phyloP scores from a whole-genome alignment of 1,284 basidiomycete genomes.

The Meripilus lineatus region DNA sequence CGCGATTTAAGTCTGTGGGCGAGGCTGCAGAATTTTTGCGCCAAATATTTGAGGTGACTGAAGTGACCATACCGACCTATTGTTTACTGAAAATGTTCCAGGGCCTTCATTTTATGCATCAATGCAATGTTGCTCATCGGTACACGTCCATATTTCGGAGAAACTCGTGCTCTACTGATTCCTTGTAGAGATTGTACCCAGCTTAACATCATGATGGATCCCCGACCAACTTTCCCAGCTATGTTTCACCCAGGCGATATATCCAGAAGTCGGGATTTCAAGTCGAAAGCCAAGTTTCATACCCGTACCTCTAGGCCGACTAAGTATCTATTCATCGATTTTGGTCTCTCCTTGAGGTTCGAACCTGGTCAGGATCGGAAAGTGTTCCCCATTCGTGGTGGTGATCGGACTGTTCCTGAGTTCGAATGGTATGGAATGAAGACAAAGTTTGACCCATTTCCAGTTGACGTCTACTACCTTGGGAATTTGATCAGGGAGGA shows the following conservation, averaged over 20 bases:
- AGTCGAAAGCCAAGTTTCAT: conserved; percentile 18
- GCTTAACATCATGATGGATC: conserved; percentile 38
- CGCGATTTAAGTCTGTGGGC: conserved; percentile 19
- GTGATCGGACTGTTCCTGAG: conserved; percentile 1
- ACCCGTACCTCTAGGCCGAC: conserved; percentile 25
- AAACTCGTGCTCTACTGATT: not conserved
- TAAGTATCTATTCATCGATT: conserved; percentile 30
- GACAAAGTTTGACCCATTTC: conserved; percentile 24
- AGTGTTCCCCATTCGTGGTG: conserved; percentile 8
- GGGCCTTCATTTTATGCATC: not conserved
- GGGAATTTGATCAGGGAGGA: conserved; percentile 20
- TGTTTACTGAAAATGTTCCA: not conserved
- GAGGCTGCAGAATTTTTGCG: conserved; percentile 24
- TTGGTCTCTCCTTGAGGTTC: conserved; percentile 27
- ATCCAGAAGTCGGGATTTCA: conserved; percentile 14
- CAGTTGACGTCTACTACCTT: conserved; percentile 25
- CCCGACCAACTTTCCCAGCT: conserved; percentile 23
- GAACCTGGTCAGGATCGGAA: conserved; percentile 7
- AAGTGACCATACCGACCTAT: not conserved
- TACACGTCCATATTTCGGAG: not conserved
- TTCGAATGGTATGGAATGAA: conserved; percentile 1
- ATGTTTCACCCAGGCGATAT: conserved; percentile 22
- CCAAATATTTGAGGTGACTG: conserved; percentile 22
- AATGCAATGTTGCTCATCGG: not conserved
- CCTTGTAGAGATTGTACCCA: conserved; percentile 32